These are phyloP conservation scores for Penicillium sp. DNA, from an alignment of 2,329 filamentous ascomycete species.

Conservation along the genomic window DNA sequence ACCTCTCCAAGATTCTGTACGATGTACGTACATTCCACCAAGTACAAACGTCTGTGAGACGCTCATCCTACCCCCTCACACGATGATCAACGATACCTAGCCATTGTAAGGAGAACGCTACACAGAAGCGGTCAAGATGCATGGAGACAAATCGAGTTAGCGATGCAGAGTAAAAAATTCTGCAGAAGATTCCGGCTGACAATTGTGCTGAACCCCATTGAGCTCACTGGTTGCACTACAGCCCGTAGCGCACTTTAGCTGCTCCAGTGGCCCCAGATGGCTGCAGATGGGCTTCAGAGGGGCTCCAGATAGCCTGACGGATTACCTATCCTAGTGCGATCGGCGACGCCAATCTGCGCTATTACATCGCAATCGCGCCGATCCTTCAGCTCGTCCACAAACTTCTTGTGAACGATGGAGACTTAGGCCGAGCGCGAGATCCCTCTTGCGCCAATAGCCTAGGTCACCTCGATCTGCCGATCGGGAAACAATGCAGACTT, in stretches of 20 bases:
- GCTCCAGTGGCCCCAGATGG: constrained; percentile 11
- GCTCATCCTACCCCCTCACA: not conserved
- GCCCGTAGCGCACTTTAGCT: constrained; percentile 17
- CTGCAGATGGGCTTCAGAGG: constrained; percentile 24
- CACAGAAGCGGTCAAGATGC: constrained; percentile 14
- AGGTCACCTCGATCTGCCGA: constrained; percentile 21
- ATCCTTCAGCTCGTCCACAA: constrained; percentile 23
- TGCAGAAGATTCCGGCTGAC: constrained; percentile 20
- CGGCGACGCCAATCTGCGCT: constrained; percentile 24
- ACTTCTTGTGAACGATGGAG: constrained; percentile 25
- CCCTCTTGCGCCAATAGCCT: constrained; percentile 13
- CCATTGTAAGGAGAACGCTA: not conserved
- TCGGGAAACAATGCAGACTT: constrained; percentile 8
- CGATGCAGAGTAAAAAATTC: constrained; percentile 4
- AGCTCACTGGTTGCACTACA: constrained; percentile 23
- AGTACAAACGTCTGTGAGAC: not conserved
- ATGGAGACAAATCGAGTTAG: constrained; percentile 3
- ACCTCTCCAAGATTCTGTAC: not conserved
- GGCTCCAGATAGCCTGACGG: constrained; percentile 13
- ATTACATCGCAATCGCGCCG: constrained; percentile 29
- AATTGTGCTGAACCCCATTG: constrained; percentile 24
- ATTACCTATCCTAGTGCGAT: constrained; percentile 20
- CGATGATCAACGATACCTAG: not conserved
- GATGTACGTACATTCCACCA: not conserved
- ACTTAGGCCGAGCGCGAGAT: constrained; percentile 10